Base-by-base conservation (phyloP, 768 basidiomycete species). In the Russula lepida region DNA sequence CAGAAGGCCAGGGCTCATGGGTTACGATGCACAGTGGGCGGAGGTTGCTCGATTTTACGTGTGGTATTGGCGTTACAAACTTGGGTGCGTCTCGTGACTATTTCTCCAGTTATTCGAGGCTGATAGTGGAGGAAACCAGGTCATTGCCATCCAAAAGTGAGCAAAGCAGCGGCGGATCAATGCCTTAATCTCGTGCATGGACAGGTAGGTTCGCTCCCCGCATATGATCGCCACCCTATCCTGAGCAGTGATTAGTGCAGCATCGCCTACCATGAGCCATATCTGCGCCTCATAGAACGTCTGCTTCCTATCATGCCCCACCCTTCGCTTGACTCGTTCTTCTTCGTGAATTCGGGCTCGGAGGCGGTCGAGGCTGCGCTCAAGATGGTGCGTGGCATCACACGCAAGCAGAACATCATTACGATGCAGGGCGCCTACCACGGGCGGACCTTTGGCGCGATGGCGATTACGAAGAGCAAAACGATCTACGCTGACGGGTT, bases 321-420 rank as follows among this genome's bases (percentile, higher is more conserved):
- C 74, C 80, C 85, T 0, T 94, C 92, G 1, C 79, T 98, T 33
- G 89, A 95, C 71, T 91, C 91, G 27, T 98, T 98, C 80, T 97
- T 94, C 81, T 92, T 97, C 74, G 92, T 89, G 89, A 98, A 92
- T 76, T 95, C 93, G 2, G 95, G 95, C 2, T 86, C 92, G 0
- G 95, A 98, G 73, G 95, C 94, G 1, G 81, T 93, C 47, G 95
- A 97, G 74, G 91, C 85, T 0, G 80, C 92, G 3, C 74, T 98
- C 64, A 98, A 97, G 75, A 84, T 98, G 76, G 88, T 90, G 3
- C 82, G 95, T 35, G 69, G 72, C 27, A 75, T 85, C 35, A 98
- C 95, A 1, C 84, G 86, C 32, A 79, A 82, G 64, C 92, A 92
- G 71, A 93, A 95, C 70, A 81, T 98, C 62, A 92, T 98, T 56